Evolutionary conservation across 495 filamentous ascomycete species (phyloP), one percentile per base, ranked within the genome.

Genomic region (Hypoxylon rickii): DNA sequence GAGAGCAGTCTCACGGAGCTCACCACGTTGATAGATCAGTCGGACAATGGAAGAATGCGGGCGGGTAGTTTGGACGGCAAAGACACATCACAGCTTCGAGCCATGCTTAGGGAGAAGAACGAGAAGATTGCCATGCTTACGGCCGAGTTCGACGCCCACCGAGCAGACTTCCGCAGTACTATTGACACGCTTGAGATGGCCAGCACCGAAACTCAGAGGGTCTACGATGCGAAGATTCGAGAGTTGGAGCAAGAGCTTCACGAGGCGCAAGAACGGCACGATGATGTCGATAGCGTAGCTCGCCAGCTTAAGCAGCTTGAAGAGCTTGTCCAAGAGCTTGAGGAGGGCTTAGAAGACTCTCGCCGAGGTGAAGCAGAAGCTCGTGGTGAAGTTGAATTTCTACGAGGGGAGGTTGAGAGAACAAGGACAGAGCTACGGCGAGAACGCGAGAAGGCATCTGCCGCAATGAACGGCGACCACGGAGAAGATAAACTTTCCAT

Each of bases 281-380:
- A 92, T 51, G 95, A 97, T 72, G 89, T 99, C 2, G 89, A 97
- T 65, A 86, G 85, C 44, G 90, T 99, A 21, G 92, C 92, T 2
- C 76, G 79, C 50, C 93, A 97, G 72, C 78, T 99, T 6, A 96
- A 96, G 71, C 90, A 96, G 65, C 76, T 99, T 12, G 95, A 97
- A 70, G 94, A 97, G 63, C 76, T 97, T 8, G 94, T 99, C 5
- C 91, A 93, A 31, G 94, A 99, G 64, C 79, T 99, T 0, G 94
- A 99, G 69, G 95, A 99, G 66, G 94, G 94, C 1, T 79, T 99
- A 7, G 95, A 97, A 71, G 94, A 99, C 74, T 91, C 94, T 19
- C 80, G 94, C 39, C 83, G 94, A 20, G 95, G 95, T n/a, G 95
- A 99, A 70, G 92, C 95, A 1, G 94, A 99, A 76, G 94, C 95